Evolutionary conservation across 306 rosid species (phyloP), one percentile per base, ranked within the genome.

Genomic region (Acmispon strigosus): DNA sequence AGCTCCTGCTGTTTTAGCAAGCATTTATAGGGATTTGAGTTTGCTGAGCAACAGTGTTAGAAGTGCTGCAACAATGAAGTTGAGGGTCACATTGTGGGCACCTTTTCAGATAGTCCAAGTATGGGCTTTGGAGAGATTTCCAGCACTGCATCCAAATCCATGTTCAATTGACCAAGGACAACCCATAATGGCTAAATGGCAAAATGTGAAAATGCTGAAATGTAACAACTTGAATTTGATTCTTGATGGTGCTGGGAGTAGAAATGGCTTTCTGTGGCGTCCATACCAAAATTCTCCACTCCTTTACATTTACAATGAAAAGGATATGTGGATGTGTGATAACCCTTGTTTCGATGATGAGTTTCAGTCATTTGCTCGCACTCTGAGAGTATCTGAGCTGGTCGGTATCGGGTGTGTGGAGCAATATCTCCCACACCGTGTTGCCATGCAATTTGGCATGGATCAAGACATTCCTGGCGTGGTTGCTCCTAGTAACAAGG

Each of bases 361-460:
- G 24, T 54, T 87, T 1, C 60, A n/a, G 12, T 76, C 80, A 8
- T 80, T 75, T 39, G 74, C 53, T 50, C 43, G 45, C 17, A 85
- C 86, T 67, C 19, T 85, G 70, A 66, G 76, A 48, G 42, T 57
- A 14, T 70, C 72, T 42, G 67, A 80, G 47, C 58, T 87, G 73
- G 80, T 73, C 12, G 90, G 90, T 2, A 12, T 81, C 8, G 76
- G 71, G 0, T 41, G 14, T 32, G 13, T 48, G 14, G 85, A 77
- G 73, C 62, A 58, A 17, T 85, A 87, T 67, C 52, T 65, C 0
- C 92, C 92, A 6, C 81, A 85, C 18, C 59, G 89, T 1, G 90
- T 87, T 39, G 79, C 92, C 1, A 80, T 82, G 96, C 89, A 87
- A 41, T 87, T 89, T n/a, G 90, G 92, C 2, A 20, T 83, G 50